phyloP scores from a whole-genome alignment of 768 basidiomycete genomes.

The Lyophyllum semitale region DNA sequence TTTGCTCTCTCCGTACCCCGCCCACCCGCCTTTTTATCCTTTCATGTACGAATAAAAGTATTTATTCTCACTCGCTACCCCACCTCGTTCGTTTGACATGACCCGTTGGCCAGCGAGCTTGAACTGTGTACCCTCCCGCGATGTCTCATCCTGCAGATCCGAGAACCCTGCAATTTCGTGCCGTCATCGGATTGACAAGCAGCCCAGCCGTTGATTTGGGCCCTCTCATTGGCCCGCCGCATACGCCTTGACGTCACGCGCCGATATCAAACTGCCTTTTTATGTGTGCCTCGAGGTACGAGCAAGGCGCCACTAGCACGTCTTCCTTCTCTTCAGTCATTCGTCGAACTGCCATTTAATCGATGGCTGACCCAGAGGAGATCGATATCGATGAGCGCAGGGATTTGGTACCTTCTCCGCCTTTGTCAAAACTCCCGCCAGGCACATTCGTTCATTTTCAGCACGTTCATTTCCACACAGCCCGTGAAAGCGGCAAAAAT shows the following conservation, averaged over 20 bases:
- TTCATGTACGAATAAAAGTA: background rate
- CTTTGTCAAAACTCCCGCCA: background rate
- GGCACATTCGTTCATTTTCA: background rate
- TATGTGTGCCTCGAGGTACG: background rate
- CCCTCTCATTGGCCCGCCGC: background rate
- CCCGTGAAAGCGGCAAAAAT: background rate
- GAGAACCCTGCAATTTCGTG: background rate
- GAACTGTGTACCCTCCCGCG: background rate
- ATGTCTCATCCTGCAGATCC: background rate
- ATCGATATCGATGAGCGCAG: conserved; percentile 4
- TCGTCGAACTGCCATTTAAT: background rate
- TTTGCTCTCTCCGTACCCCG: background rate
- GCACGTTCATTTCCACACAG: background rate
- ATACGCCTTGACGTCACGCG: background rate
- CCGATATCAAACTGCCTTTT: background rate
- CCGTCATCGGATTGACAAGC: conserved; percentile 3
- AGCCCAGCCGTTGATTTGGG: background rate
- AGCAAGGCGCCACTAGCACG: background rate
- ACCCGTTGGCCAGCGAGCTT: background rate
- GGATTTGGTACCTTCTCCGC: background rate
- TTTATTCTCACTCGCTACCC: background rate
- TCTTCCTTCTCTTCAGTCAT: background rate
- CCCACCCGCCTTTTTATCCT: background rate
- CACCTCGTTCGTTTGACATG: conserved; percentile 1
- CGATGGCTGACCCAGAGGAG: background rate